Conservation (phyloP, 192 early-diverging fungal genomes). For the Oehlia diaphana region DNA sequence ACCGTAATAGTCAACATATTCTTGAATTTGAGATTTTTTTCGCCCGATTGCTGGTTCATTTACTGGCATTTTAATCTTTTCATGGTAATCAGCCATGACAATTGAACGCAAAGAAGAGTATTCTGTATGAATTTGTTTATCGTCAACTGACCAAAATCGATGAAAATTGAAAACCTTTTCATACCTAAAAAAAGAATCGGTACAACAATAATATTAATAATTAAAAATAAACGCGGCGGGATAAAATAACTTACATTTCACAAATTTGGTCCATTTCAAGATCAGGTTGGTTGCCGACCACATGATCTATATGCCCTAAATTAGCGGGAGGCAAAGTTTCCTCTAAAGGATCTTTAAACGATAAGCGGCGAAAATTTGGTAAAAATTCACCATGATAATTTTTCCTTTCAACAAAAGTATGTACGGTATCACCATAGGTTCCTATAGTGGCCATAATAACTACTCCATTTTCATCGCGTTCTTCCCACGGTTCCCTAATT, state of each 20-base stretch:
- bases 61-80: conserved; percentile 95
- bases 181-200: conserved; percentile 48
- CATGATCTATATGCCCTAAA: conserved; percentile 84
- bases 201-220: background rate
- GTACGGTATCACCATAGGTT: conserved; percentile 95
- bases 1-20: conserved; percentile 86
- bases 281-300: conserved; percentile 95
- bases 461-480: conserved; percentile 80
- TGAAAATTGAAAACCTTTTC: conserved; percentile 94
- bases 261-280: conserved; percentile 82
- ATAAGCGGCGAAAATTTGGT: conserved; percentile 67
- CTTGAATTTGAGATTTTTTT: conserved; percentile 96
- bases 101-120: conserved; percentile 93
- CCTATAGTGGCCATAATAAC: conserved; percentile 92
- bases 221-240: background rate
- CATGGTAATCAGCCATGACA: conserved; percentile 92
- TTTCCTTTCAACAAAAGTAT: conserved; percentile 88
- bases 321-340: conserved; percentile 64
- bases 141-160: conserved; percentile 98
- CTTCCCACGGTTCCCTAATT: conserved; percentile 77
- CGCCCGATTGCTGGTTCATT: conserved; percentile 94
- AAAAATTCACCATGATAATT: conserved; percentile 86
- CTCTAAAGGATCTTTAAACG: conserved; percentile 56
- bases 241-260: conserved; percentile 48
- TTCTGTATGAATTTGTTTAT: conserved; percentile 93